Evolutionary conservation across 176 grass and related monocot genomes (phyloP), one percentile per base, ranked within the genome.

Genomic region (Rhynchospora tenuis): DNA sequence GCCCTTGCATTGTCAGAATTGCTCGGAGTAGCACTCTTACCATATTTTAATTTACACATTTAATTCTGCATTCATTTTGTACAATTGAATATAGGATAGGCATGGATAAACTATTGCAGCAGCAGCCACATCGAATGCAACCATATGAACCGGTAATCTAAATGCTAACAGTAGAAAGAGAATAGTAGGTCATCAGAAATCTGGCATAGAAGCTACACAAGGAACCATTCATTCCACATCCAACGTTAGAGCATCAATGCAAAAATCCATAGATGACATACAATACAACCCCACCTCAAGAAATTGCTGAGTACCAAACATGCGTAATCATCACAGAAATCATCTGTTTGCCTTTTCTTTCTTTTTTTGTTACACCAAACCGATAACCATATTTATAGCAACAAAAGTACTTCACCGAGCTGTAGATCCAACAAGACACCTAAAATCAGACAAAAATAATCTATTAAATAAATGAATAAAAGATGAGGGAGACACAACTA

Each of bases 361-460:
- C 33, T 38, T 38, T 38, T 38, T 52, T 31, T 28, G 50, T 77
- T 77, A 10, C 24, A 77, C 1, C 24, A 27, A 77, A 77, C 55
- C 48, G 24, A 77, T 77, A 77, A 56, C 50, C 24, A 55, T 56
- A 77, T 52, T 56, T 77, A 19, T 55, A 31, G 56, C 47, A 31
- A 23, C 50, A 14, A 9, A 77, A 7, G 31, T 55, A 73, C 26
- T 55, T 77, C 26, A 77, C 50, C 73, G 48, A 54, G 73, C 28
- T 33, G 73, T 17, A 77, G 73, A 55, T 55, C 73, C 73, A 7
- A 55, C 24, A 28, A 77, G 73, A 77, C 73, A 77, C 73, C 73
- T 77, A 50, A 26, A 77, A 77, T 29, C 14, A 77, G 67, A 77
- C 48, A 56, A 19, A 16, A 28, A 54, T 52, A 28, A 77, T 77